Conservation (phyloP, 2,329 filamentous ascomycete species). For the Drechslera avenae region DNA sequence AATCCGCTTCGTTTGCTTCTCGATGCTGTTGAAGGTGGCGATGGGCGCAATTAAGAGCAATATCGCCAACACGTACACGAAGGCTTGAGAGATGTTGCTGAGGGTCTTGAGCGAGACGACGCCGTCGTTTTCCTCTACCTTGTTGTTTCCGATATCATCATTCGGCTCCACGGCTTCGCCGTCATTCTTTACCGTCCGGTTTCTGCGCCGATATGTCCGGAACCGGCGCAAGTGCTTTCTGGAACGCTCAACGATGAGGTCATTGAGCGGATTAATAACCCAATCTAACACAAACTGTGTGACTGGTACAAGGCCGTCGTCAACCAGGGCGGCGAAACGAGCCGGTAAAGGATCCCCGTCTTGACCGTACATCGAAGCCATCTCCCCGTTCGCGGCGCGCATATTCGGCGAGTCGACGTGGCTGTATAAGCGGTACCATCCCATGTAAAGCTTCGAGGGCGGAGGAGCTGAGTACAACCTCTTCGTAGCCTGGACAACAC, state of each 20-base stretch:
- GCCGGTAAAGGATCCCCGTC: background rate
- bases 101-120: background rate
- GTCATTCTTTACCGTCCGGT: too few relatives aligned
- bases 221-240: too few relatives aligned
- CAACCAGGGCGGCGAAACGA: background rate
- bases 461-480: background rate
- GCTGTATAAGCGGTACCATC: background rate
- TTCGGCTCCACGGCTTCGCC: too few relatives aligned
- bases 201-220: too few relatives aligned
- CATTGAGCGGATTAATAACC: too few relatives aligned
- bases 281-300: background rate
- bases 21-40: constrained; percentile 1
- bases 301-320: background rate
- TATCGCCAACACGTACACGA: constrained; percentile 3
- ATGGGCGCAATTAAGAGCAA: constrained; percentile 4
- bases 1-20: background rate
- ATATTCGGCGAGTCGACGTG: background rate
- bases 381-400: constrained; percentile 8
- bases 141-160: too few relatives aligned
- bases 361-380: background rate
- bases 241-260: too few relatives aligned
- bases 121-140: too few relatives aligned
- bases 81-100: background rate
- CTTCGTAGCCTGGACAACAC: background rate
- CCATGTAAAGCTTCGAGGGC: background rate